Evolutionary conservation across 1,284 basidiomycete species (phyloP).

Genomic region (Heterobasidion annosum): DNA sequence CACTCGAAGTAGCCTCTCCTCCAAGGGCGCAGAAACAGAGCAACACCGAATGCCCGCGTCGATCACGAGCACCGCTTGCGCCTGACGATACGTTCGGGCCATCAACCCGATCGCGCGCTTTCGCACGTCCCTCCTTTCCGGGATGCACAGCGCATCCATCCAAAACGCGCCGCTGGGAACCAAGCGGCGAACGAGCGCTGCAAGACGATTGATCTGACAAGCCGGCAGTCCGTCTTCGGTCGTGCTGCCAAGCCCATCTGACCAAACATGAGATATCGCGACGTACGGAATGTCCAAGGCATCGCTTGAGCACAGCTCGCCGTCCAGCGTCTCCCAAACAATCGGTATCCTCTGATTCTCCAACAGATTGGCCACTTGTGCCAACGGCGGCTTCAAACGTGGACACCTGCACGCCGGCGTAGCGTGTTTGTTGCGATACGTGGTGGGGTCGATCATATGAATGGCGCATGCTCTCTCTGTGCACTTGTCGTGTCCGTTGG

Average conservation of each 20-base stretch:
- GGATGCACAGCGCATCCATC: constrained; percentile 14
- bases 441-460: too few relatives aligned
- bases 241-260: constrained; percentile 13
- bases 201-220: constrained; percentile 9
- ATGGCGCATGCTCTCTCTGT: background rate
- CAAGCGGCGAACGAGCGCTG: background rate
- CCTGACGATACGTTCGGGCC: constrained; percentile 9
- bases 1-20: constrained; percentile 9
- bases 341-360: too few relatives aligned
- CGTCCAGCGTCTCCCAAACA: too few relatives aligned
- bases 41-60: constrained; percentile 8
- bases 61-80: constrained; percentile 10
- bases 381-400: background rate
- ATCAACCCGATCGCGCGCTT: constrained; percentile 10
- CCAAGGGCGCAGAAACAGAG: constrained; percentile 1
- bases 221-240: constrained; percentile 10
- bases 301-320: too few relatives aligned
- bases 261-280: constrained; percentile 14
- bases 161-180: constrained; percentile 12
- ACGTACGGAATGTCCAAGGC: constrained; percentile 4
- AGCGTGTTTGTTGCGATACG: background rate
- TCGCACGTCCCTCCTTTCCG: background rate
- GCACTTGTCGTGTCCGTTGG: background rate
- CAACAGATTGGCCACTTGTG: too few relatives aligned
- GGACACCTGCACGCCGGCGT: background rate